Base-by-base conservation (phyloP, 257 asterid species). In the Solanum dulcamara region DNA sequence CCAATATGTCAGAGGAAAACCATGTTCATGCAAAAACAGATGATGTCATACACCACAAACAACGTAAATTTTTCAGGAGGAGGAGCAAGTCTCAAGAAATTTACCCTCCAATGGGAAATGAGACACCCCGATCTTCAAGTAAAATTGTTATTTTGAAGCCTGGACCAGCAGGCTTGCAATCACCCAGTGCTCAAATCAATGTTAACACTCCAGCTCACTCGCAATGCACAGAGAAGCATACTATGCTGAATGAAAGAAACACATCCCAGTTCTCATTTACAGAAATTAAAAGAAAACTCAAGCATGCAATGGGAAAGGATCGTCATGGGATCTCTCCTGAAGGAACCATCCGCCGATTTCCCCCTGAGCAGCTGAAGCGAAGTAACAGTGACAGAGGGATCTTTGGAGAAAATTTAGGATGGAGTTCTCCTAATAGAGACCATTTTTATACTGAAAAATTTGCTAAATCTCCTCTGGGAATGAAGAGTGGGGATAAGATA, bases 371-470 rank as follows among this genome's bases (percentile, higher is more conserved):
- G 80, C 90, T 87, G 85, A 92, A 88, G 74, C 50, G 85, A 80
- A 87, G 77, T 60, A 89, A 90, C 20, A 85, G 89, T 44, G 95
- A 90, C 35, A 93, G 91, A 87, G 89, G 91, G 26, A 62, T 81
- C 67, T 20, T 80, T 13, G 95, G 93, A 86, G 98, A 95, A 80
- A 90, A 82, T 89, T 79, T 86, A 28, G 93, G 92, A 24, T 95
- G 98, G 99, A 88, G 94, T 80, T 96, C 98, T 87, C 99, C 99
- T 22, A 95, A 94, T 85, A 92, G 98, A 89, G 93, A 94, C 91
- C 98, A 95, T 88, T 94, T 94, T 81, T 97, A 89, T 75, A 92
- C 92, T 26, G 99, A 97, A 88, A 92, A 86, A 81, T 94, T 91
- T 88, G 90, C 94, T 32, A 83, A 87, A 84, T 87, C 98, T 55